phyloP scores from a whole-genome alignment of 352 stramenopile genomes.

The Phytophthora litchii region DNA sequence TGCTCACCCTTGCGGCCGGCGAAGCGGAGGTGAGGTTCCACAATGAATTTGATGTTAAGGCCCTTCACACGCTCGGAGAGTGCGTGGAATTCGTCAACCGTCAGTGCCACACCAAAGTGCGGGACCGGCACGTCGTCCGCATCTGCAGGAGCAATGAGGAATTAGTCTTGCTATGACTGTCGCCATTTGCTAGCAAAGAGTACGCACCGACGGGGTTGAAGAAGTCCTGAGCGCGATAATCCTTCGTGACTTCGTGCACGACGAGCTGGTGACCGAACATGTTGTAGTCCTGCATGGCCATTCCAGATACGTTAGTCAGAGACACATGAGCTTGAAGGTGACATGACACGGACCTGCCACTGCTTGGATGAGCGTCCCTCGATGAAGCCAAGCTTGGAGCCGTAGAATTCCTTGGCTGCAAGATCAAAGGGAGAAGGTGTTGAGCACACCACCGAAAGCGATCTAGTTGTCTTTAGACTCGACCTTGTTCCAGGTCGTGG shows the following conservation, averaged over 20 bases:
- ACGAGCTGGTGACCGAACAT: constrained; percentile 90
- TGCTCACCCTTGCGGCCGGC: constrained; percentile 95
- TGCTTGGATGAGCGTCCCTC: constrained; percentile 92
- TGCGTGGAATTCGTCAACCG: constrained; percentile 92
- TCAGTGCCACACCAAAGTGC: constrained; percentile 95
- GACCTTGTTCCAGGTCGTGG: constrained; percentile 91
- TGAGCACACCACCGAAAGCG: background rate
- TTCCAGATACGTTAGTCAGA: constrained; percentile 14
- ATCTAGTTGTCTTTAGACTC: constrained; percentile 8
- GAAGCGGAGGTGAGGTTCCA: constrained; percentile 96
- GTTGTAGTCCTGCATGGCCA: constrained; percentile 88
- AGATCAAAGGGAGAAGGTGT: background rate
- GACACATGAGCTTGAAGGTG: background rate
- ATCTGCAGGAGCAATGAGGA: constrained; percentile 51
- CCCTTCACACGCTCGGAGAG: constrained; percentile 85
- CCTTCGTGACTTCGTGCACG: constrained; percentile 90
- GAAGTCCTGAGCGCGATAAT: constrained; percentile 94
- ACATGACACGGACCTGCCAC: constrained; percentile 81
- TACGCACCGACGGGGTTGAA: constrained; percentile 94
- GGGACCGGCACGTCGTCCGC: constrained; percentile 97
- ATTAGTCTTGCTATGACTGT: background rate
- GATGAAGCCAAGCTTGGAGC: constrained; percentile 87
- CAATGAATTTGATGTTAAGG: constrained; percentile 92
- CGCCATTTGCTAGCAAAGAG: background rate
- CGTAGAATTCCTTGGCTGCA: constrained; percentile 94